phyloP scores from a whole-genome alignment of 768 basidiomycete species.

The Rhodotorula sphaerocarpa region DNA sequence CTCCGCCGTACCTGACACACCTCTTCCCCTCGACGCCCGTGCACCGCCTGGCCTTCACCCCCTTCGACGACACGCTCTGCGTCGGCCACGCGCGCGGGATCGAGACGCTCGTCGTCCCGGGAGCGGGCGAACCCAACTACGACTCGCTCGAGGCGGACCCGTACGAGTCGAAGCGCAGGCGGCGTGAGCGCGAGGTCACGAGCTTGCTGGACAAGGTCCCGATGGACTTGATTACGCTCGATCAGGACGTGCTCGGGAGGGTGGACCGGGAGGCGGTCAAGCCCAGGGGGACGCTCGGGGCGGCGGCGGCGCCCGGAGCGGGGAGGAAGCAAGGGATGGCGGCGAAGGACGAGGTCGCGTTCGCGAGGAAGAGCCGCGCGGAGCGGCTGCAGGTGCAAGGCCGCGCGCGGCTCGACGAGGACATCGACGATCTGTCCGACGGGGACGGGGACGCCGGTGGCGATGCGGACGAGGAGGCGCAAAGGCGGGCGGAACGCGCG shows the following conservation, averaged over 20 bases:
- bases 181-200: slow-evolving; percentile 85
- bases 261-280: slow-evolving; percentile 9
- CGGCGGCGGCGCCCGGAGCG: no score
- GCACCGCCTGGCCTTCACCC: slow-evolving; percentile 68
- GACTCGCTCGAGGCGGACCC: slow-evolving; percentile 90
- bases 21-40: slow-evolving; percentile 72
- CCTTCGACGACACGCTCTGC: slow-evolving; percentile 75
- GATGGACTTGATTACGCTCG: slow-evolving; percentile 76
- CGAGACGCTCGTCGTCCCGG: slow-evolving; percentile 79
- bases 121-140: slow-evolving; percentile 87
- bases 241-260: slow-evolving; percentile 44
- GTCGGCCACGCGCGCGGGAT: slow-evolving; percentile 68
- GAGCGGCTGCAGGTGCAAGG: slow-evolving; percentile 54
- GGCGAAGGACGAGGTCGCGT: slow-evolving; percentile 45
- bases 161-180: slow-evolving; percentile 70
- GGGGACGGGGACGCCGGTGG: slow-evolving; percentile 40
- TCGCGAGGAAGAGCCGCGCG: slow-evolving; percentile 64
- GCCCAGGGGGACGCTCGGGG: neutral
- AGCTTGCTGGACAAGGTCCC: slow-evolving; percentile 87
- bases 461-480: slow-evolving; percentile 45
- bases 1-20: slow-evolving; percentile 69
- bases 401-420: slow-evolving; percentile 44
- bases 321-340: no score
- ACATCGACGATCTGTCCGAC: slow-evolving; percentile 36
- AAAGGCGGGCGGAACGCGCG: slow-evolving; percentile 17